A percentile compares a stretch with the other conserved stretches of the same genome.
Evolutionary conservation across 805 yeast genomes (phyloP).

Genomic region (Pichia phayaonensis): DNA sequence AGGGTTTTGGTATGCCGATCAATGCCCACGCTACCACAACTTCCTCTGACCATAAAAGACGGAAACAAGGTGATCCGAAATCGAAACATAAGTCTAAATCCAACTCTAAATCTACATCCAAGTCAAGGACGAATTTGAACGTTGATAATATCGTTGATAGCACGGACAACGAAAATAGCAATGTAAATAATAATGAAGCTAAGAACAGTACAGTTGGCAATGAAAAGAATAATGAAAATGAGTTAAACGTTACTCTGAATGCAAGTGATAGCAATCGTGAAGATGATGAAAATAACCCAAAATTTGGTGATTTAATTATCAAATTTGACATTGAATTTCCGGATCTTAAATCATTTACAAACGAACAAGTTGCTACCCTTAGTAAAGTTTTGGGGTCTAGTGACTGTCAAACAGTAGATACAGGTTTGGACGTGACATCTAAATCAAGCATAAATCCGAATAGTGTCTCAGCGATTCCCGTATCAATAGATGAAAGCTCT

Average conservation of each 20-base stretch:
- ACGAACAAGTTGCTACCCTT: constrained; percentile 23
- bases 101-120: background rate
- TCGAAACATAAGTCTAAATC: too few relatives aligned
- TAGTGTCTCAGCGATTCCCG: background rate
- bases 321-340: constrained; percentile 58
- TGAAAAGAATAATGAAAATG: background rate
- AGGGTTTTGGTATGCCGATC: constrained; percentile 59
- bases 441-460: background rate
- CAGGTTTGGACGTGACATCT: background rate
- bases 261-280: background rate
- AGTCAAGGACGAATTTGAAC: background rate
- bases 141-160: background rate
- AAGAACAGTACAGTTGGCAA: background rate
- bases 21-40: background rate
- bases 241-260: background rate
- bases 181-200: background rate
- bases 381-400: constrained; percentile 15
- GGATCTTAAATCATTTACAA: constrained; percentile 32
- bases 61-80: too few relatives aligned
- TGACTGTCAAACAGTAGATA: background rate
- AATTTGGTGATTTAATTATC: constrained; percentile 48
- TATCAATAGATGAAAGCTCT: background rate
- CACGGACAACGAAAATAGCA: background rate
- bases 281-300: background rate
- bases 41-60: background rate